These are phyloP conservation scores for Sugiyamaella castrensis DNA, from an alignment of 1,139 yeast genomes.

Conservation along the genomic window DNA sequence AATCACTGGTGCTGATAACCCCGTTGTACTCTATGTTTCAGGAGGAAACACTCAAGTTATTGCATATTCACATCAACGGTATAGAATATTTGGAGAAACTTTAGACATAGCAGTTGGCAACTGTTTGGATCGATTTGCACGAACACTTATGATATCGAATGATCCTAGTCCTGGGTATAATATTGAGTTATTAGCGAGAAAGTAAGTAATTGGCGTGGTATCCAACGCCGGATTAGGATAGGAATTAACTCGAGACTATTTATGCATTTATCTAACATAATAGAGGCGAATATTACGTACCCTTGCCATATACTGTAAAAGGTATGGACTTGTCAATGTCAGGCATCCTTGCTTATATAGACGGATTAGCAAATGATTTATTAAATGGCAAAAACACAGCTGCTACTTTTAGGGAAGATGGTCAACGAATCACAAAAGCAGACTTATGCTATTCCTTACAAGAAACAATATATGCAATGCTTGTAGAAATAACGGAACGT, in stretches of 20 bases:
- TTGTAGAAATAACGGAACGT: slow-evolving; percentile 95
- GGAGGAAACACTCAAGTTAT: slow-evolving; percentile 99
- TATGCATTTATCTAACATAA: slow-evolving; percentile 4
- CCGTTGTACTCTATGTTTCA: slow-evolving; percentile 92
- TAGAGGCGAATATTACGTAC: slow-evolving; percentile 60
- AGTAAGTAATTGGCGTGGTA: slow-evolving; percentile 24
- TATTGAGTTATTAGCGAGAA: slow-evolving; percentile 89
- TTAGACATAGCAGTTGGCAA: slow-evolving; percentile 96
- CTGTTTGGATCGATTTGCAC: slow-evolving; percentile 92
- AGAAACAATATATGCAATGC: slow-evolving; percentile 90
- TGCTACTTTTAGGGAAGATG: slow-evolving; percentile 45
- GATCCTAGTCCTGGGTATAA: slow-evolving; percentile 98
- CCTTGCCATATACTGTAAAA: slow-evolving; percentile 90
- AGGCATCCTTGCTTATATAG: slow-evolving; percentile 85
- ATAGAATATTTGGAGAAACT: slow-evolving; percentile 95
- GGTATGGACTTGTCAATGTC: slow-evolving; percentile 99
- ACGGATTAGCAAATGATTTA: slow-evolving; percentile 70
- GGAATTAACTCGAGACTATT: too few species aligned
- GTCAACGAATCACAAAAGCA: slow-evolving; percentile 62
- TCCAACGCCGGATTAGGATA: neutral
- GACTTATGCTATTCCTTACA: slow-evolving; percentile 92
- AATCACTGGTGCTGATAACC: slow-evolving; percentile 91
- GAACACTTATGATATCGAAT: slow-evolving; percentile 82
- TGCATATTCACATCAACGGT: slow-evolving; percentile 89
- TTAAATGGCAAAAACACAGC: slow-evolving; percentile 54